Percentiles rank a stretch among this genome's conserved stretches.
Evolutionary conservation across 495 filamentous ascomycete genomes (phyloP).

Genomic region (Penicillium antarcticum): DNA sequence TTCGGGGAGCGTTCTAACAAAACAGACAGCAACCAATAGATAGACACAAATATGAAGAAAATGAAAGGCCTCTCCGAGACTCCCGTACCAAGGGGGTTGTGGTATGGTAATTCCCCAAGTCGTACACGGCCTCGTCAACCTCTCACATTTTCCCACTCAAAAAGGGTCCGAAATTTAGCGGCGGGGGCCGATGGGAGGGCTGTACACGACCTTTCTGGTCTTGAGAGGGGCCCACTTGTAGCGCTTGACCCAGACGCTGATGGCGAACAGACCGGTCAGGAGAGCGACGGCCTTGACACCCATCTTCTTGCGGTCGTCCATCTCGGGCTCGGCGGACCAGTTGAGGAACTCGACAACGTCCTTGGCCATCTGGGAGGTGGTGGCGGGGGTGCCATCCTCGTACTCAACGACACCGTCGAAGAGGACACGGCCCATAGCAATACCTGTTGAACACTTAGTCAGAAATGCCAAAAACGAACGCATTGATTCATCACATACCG

Average conservation of each 20-base stretch:
- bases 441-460: constrained; percentile 49
- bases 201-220: constrained; percentile 88
- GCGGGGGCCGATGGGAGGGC: constrained; percentile 58
- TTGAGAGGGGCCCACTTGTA: constrained; percentile 98
- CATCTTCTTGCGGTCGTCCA: constrained; percentile 99
- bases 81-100: constrained; percentile 25
- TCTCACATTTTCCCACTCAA: constrained; percentile 36
- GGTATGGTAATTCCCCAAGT: constrained; percentile 27
- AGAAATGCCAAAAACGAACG: constrained; percentile 4
- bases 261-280: constrained; percentile 70
- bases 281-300: constrained; percentile 88
- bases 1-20: constrained; percentile 46
- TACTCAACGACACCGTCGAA: constrained; percentile 98
- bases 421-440: constrained; percentile 97
- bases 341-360: constrained; percentile 98
- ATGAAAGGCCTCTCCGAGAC: constrained; percentile 22
- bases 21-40: constrained; percentile 35
- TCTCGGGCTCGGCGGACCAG: constrained; percentile 98
- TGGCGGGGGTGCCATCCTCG: constrained; percentile 92
- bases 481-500: constrained; percentile 43
- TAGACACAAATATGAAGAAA: constrained; percentile 30
- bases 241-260: constrained; percentile 97
- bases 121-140: constrained; percentile 26
- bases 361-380: constrained; percentile 99
- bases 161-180: constrained; percentile 35